phyloP scores from a whole-genome alignment of 164 flowering plant species.

The Taxillus chinensis region DNA sequence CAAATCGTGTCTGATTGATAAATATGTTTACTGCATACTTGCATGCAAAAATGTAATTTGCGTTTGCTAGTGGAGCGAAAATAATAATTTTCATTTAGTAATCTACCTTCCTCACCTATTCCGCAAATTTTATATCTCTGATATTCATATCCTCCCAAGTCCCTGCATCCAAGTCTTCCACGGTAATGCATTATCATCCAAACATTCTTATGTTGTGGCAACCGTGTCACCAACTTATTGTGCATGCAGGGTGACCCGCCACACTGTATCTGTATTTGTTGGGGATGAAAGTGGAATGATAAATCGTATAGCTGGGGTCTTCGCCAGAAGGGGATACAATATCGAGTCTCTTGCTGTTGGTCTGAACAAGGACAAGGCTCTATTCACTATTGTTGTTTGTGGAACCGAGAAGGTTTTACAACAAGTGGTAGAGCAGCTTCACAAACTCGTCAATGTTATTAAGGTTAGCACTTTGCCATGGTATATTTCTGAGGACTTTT shows the following conservation, averaged over 20 bases:
- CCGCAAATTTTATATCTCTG: no score
- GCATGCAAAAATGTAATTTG: no score
- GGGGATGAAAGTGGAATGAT: conserved; percentile 99
- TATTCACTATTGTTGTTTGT: conserved; percentile 88
- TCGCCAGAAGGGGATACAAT: conserved; percentile 93
- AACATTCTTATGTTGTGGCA: no score
- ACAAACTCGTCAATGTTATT: conserved; percentile 86
- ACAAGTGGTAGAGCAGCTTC: conserved; percentile 85
- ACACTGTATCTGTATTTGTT: conserved; percentile 88
- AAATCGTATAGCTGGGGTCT: conserved; percentile 93
- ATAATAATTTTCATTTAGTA: no score
- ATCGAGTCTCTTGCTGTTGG: conserved; percentile 99
- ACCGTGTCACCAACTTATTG: not conserved
- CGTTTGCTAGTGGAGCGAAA: no score
- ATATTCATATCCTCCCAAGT: no score
- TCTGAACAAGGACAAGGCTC: conserved; percentile 86
- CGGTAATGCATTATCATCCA: no score
- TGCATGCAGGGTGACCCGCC: conserved; percentile 50
- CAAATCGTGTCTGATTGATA: no score
- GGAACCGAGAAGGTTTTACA: conserved; percentile 74
- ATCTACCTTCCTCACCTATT: no score
- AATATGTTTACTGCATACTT: no score
- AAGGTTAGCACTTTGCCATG: conserved; percentile 34
- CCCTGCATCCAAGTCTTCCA: no score
- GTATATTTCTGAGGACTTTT: not conserved